Percentiles rank a stretch among this genome's conserved stretches.
These are phyloP conservation scores for Thielaviopsis cerberus DNA, from an alignment of 2,329 filamentous ascomycete genomes.

Conservation along the genomic window DNA sequence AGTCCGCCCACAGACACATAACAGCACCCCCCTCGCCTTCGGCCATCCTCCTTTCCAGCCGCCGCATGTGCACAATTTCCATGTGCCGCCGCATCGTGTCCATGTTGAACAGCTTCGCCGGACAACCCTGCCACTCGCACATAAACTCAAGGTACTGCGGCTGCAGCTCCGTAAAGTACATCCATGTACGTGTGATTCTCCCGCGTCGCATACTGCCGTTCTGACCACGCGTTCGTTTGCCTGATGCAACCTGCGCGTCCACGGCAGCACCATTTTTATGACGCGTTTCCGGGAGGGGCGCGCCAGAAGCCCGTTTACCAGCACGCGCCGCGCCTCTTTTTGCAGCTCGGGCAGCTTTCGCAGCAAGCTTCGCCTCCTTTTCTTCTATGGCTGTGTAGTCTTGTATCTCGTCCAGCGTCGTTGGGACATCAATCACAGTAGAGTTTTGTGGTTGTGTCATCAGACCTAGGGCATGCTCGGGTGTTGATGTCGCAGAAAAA, in stretches of 20 bases:
- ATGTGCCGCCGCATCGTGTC: conserved; percentile 39
- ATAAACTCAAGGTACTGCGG: conserved; percentile 32
- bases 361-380: too few species aligned
- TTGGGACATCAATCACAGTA: too few species aligned
- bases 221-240: neutral
- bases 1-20: conserved; percentile 20
- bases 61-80: conserved; percentile 27
- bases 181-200: neutral
- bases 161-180: conserved; percentile 23
- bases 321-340: too few species aligned
- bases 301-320: too few species aligned
- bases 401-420: too few species aligned
- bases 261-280: too few species aligned
- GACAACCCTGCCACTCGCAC: conserved; percentile 42
- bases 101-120: conserved; percentile 43
- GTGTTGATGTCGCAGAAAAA: neutral
- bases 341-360: too few species aligned
- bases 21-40: neutral
- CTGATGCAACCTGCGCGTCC: too few species aligned
- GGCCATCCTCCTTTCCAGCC: neutral
- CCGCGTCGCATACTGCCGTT: neutral
- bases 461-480: neutral
- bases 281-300: too few species aligned
- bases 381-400: too few species aligned
- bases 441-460: too few species aligned